Base-by-base conservation (phyloP, 768 basidiomycete species). In the Coprinellus aureogranulatus region DNA sequence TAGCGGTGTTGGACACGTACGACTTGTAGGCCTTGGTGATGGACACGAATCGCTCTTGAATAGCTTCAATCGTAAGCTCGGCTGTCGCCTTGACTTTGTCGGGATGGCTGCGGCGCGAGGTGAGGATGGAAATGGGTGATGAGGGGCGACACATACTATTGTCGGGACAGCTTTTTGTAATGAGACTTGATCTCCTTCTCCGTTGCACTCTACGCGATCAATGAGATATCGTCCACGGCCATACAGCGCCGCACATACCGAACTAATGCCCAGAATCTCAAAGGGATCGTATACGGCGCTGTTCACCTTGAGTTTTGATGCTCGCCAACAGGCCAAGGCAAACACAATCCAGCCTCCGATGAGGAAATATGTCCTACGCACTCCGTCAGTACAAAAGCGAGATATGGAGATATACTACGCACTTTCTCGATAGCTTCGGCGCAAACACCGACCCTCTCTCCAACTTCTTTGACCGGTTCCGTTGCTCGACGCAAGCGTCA, bases 11-110 rank as follows among this genome's bases (percentile, higher is more conserved):
- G n/a, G 1, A 27, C 22, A 72, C 89, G 59, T 56, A 92, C 85
- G 96, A 75, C 78, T 99, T 99, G 77, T 99, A 99, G 3, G 97
- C 97, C 70, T 98, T 99, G 8, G 97, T 98, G 39, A 99, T 78
- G 22, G 92, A 84, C 22, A 98, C 92, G 70, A 97, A 99, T 58
- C 85, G 85, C 53, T 86, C 81, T 63, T 90, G 90, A 30, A 93
- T 94, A 5, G 85, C 82, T 67, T 98, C 96, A 39, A 88, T 77
- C 0, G 95, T 98, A 63, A 93, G 77, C 67, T 97, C 94, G 2
- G 78, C 83, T 0, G 86, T 81, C 10, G 90, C 82, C 67, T 85
- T 88, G 60, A 95, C 92, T 77, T 98, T 98, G 79, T 99, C 97
- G 0, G 97, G 97, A 70, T 98, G 97, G 71, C 95, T 98, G 51